These are phyloP conservation scores for Cryphonectria nitschkei DNA, from an alignment of 2,329 filamentous ascomycete genomes.

Conservation along the genomic window DNA sequence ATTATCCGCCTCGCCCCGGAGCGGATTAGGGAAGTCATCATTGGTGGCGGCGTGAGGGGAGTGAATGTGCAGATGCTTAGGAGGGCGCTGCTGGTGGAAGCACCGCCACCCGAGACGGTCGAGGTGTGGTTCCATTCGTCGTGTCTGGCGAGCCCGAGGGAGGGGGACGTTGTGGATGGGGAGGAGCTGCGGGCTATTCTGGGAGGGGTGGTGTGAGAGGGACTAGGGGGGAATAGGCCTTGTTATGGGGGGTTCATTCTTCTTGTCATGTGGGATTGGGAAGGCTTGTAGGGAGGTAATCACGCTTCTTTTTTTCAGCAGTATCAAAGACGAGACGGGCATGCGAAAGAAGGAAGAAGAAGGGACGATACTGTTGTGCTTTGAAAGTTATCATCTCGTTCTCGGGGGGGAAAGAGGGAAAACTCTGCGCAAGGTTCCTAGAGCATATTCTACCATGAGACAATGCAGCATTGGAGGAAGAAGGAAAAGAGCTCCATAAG, in stretches of 20 bases:
- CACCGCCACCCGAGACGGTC: slow-evolving; percentile 20
- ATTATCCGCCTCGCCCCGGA: slow-evolving; percentile 40
- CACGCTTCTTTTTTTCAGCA: too few relatives aligned
- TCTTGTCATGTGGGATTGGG: neutral
- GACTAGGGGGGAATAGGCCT: too few relatives aligned
- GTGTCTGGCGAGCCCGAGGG: slow-evolving; percentile 38
- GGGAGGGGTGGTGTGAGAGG: neutral
- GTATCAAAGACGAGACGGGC: too few relatives aligned
- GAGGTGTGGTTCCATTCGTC: slow-evolving; percentile 54
- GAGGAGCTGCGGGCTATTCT: slow-evolving; percentile 23
- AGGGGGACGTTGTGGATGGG: slow-evolving; percentile 21
- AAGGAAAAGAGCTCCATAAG: neutral
- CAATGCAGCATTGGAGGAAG: neutral
- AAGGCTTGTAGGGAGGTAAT: too few relatives aligned
- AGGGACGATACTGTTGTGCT: neutral
- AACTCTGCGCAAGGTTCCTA: neutral
- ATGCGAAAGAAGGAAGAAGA: neutral
- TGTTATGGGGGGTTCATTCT: neutral
- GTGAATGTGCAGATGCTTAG: slow-evolving; percentile 42
- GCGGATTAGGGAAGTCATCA: slow-evolving; percentile 49
- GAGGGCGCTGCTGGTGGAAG: slow-evolving; percentile 32
- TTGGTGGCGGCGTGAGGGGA: slow-evolving; percentile 55
- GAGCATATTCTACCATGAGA: neutral
- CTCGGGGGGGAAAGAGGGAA: neutral
- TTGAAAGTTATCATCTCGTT: neutral